Evolutionary conservation across 805 yeast genomes (phyloP).

Genomic region (Ogataea philodendri): DNA sequence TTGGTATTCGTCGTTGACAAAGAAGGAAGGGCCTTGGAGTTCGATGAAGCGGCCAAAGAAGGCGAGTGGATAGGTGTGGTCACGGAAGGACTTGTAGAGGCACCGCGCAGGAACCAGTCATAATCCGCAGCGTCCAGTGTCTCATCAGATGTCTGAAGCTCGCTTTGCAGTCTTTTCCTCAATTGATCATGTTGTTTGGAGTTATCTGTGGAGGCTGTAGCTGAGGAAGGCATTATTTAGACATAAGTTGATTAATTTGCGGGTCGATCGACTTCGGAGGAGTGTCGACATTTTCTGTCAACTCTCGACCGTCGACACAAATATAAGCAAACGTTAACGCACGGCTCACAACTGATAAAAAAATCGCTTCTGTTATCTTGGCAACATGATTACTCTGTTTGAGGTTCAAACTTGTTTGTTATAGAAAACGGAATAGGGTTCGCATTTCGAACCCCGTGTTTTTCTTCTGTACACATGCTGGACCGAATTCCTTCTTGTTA

Average conservation of each 20-base stretch:
- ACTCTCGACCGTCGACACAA: too few relatives aligned
- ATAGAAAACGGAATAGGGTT: too few relatives aligned
- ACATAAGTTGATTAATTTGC: not conserved
- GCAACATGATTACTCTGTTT: too few relatives aligned
- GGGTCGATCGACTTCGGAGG: slow-evolving; percentile 7
- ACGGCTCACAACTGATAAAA: too few relatives aligned
- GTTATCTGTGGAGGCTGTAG: slow-evolving; percentile 15
- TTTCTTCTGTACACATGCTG: too few relatives aligned
- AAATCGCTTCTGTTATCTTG: too few relatives aligned
- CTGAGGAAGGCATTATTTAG: slow-evolving; percentile 9
- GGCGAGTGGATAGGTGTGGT: slow-evolving; percentile 29
- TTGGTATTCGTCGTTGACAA: slow-evolving; percentile 21
- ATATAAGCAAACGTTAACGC: too few relatives aligned
- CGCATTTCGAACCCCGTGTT: too few relatives aligned
- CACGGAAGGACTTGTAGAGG: slow-evolving; percentile 8
- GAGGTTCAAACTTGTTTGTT: too few relatives aligned
- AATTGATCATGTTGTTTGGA: slow-evolving; percentile 30
- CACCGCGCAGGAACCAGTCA: slow-evolving; percentile 33
- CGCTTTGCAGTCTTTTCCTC: slow-evolving; percentile 31
- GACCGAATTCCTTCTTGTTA: too few relatives aligned
- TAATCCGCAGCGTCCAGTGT: slow-evolving; percentile 28
- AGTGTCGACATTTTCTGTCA: too few relatives aligned
- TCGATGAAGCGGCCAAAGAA: slow-evolving; percentile 23
- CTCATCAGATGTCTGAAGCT: slow-evolving; percentile 20
- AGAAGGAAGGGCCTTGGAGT: slow-evolving; percentile 30